Evolutionary conservation across 352 stramenopile species (phyloP).

Genomic region (Phytopythium cucurbitacearum): DNA sequence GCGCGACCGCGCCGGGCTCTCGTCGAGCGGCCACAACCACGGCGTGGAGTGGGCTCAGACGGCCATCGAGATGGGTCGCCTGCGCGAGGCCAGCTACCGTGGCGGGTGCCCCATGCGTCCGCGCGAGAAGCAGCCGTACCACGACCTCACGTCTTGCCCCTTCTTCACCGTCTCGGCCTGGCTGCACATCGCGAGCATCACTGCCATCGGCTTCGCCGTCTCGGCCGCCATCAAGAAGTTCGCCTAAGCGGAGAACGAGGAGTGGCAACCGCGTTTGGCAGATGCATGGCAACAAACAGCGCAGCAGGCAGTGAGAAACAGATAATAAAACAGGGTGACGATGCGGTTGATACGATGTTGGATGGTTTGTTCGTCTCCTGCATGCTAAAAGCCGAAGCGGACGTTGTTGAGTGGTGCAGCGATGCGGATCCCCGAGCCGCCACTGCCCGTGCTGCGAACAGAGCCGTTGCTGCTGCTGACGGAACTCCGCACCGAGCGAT

Average conservation of each 20-base stretch:
- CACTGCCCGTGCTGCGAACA: constrained; percentile 39
- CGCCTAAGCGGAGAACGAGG: constrained; percentile 14
- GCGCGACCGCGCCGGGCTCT: constrained; percentile 84
- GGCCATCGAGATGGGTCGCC: constrained; percentile 94
- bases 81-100: constrained; percentile 67
- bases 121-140: constrained; percentile 63
- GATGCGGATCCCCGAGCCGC: constrained; percentile 39
- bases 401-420: constrained; percentile 63
- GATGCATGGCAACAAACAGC: no score
- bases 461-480: constrained; percentile 19
- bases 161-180: constrained; percentile 79
- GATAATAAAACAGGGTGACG: not conserved
- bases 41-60: constrained; percentile 96
- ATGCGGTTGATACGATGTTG: not conserved
- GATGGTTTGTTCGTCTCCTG: not conserved
- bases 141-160: constrained; percentile 64
- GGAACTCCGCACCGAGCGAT: constrained; percentile 46
- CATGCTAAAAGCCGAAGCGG: constrained; percentile 46
- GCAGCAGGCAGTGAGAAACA: not conserved
- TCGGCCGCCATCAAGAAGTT: constrained; percentile 55
- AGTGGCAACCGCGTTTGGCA: no score
- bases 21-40: constrained; percentile 91
- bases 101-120: constrained; percentile 67
- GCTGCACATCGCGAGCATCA: constrained; percentile 68
- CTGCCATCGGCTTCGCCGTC: constrained; percentile 43